These are phyloP conservation scores for Agapanthus africanus DNA, from an alignment of 106 monocot species.

Conservation along the genomic window DNA sequence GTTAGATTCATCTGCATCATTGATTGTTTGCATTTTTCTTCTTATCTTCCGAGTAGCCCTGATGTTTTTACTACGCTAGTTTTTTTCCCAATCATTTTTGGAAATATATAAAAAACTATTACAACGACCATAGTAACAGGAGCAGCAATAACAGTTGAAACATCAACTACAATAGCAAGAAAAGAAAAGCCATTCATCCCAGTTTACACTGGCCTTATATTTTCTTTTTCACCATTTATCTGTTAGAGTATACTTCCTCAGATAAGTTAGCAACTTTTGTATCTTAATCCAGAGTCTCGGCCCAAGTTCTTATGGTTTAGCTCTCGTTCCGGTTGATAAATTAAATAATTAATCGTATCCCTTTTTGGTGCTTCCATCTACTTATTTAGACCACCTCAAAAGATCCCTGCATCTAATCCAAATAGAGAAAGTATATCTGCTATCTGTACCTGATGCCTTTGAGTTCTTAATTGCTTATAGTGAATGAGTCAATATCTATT, in stretches of 20 bases:
- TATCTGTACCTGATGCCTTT: not conserved
- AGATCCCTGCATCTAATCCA: not conserved
- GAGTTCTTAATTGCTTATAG: too few relatives aligned
- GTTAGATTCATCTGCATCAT: too few relatives aligned
- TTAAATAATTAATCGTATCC: not conserved
- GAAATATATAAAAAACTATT: too few relatives aligned
- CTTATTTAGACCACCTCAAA: not conserved
- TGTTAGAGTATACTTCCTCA: not conserved
- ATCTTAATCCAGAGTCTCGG: not conserved
- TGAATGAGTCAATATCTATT: not conserved
- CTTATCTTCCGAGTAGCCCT: not conserved
- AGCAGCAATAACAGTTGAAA: not conserved
- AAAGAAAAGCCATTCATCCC: not conserved
- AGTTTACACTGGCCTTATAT: too few relatives aligned
- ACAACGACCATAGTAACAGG: too few relatives aligned
- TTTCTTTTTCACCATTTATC: not conserved
- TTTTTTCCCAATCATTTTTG: too few relatives aligned
- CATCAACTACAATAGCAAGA: not conserved
- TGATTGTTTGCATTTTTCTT: too few relatives aligned
- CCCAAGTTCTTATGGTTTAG: not conserved
- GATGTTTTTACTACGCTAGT: too few relatives aligned
- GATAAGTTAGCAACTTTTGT: not conserved
- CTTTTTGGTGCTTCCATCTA: not conserved
- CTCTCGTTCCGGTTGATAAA: not conserved
- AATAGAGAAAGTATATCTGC: not conserved